phyloP scores from a whole-genome alignment of 495 filamentous ascomycete species.

The Parmelia sp. region DNA sequence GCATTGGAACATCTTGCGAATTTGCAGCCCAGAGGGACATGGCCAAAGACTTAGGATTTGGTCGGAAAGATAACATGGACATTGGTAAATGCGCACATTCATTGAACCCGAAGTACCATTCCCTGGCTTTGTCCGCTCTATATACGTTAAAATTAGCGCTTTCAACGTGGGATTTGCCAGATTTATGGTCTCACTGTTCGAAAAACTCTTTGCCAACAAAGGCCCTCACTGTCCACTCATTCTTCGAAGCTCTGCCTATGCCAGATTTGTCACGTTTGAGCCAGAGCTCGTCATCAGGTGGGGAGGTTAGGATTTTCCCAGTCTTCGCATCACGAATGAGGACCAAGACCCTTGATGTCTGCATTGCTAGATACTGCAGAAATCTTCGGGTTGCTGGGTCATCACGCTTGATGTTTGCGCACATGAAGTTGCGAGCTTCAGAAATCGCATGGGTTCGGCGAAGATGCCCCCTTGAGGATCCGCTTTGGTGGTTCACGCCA shows the following conservation, averaged over 20 bases:
- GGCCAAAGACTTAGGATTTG: not conserved
- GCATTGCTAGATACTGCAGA: slow-evolving; percentile 44
- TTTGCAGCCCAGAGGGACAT: not conserved
- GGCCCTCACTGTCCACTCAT: slow-evolving; percentile 32
- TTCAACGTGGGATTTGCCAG: slow-evolving; percentile 35
- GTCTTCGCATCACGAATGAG: slow-evolving; percentile 46
- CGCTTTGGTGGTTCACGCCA: slow-evolving; percentile 31
- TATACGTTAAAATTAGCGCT: not conserved
- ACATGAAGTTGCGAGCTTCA: slow-evolving; percentile 45
- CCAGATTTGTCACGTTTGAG: slow-evolving; percentile 40
- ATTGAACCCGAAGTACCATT: slow-evolving; percentile 44
- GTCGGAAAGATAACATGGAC: not conserved
- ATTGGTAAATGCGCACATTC: slow-evolving; percentile 27
- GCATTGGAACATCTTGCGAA: not conserved
- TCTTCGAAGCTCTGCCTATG: slow-evolving; percentile 38
- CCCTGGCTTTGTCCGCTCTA: slow-evolving; percentile 29
- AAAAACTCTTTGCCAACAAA: slow-evolving; percentile 18
- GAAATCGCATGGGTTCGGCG: slow-evolving; percentile 35
- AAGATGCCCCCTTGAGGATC: slow-evolving; percentile 27
- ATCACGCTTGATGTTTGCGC: slow-evolving; percentile 46
- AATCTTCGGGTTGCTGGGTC: slow-evolving; percentile 44
- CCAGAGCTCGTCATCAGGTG: slow-evolving; percentile 41
- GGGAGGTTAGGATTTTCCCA: slow-evolving; percentile 39
- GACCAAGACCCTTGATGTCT: slow-evolving; percentile 35
- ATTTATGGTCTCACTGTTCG: slow-evolving; percentile 32